Percentiles rank a stretch among this genome's conserved stretches.
Evolutionary conservation across 2,329 filamentous ascomycete species (phyloP).

Genomic region (Cordyceps javanica): DNA sequence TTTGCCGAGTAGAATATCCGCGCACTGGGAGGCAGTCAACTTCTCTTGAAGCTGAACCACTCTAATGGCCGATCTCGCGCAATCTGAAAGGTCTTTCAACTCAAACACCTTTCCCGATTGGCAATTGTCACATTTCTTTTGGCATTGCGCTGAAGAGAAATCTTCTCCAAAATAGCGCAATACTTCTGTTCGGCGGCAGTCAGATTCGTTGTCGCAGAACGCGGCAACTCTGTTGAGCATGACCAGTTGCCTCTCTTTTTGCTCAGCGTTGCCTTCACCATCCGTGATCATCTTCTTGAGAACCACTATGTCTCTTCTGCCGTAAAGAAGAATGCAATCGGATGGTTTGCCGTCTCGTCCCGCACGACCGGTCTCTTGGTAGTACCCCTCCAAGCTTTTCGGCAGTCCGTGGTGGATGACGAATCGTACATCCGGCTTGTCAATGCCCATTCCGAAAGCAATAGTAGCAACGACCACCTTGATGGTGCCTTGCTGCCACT

Average conservation of each 20-base stretch:
- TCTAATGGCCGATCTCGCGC: conserved; percentile 64
- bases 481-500: conserved; percentile 74
- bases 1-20: conserved; percentile 76
- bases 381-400: conserved; percentile 95
- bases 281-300: conserved; percentile 77
- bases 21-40: conserved; percentile 71
- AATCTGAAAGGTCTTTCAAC: conserved; percentile 67
- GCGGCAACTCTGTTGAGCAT: conserved; percentile 83
- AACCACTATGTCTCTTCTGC: conserved; percentile 67
- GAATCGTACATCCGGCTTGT: conserved; percentile 93
- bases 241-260: conserved; percentile 75
- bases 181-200: conserved; percentile 83
- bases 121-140: conserved; percentile 83
- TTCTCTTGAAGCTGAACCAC: conserved; percentile 56
- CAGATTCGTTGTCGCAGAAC: conserved; percentile 82
- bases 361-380: conserved; percentile 94
- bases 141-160: conserved; percentile 67
- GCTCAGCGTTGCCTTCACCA: conserved; percentile 67
- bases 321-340: conserved; percentile 85
- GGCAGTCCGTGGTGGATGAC: conserved; percentile 91
- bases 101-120: conserved; percentile 65
- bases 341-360: conserved; percentile 85
- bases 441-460: conserved; percentile 99
- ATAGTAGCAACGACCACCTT: conserved; percentile 97
- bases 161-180: conserved; percentile 90